Conservation (phyloP, 2,329 filamentous ascomycete species). For the Trichoderma sp. region DNA sequence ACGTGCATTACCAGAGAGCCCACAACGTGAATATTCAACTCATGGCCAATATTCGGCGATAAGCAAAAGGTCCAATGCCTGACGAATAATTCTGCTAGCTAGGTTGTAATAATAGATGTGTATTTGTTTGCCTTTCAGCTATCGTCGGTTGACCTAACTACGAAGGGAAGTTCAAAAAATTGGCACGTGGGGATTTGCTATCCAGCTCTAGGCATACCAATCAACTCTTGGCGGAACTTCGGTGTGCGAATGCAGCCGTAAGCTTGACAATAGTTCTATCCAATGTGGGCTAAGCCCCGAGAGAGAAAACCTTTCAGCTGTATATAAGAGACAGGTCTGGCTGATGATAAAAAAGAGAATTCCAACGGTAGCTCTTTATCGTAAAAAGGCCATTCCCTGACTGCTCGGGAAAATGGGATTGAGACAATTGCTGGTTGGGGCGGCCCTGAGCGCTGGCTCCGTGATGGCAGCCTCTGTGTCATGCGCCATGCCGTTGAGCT, state of each 20-base stretch:
- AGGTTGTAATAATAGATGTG: neutral
- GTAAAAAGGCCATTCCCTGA: neutral
- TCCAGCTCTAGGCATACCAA: neutral
- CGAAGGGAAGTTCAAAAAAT: neutral
- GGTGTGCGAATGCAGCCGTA: neutral
- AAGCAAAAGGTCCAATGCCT: neutral
- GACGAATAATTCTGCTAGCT: neutral
- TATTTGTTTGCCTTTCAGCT: neutral
- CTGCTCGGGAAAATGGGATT: neutral
- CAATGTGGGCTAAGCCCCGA: neutral
- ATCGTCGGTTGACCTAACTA: neutral
- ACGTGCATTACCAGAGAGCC: neutral
- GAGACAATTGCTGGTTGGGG: neutral
- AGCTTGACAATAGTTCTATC: neutral
- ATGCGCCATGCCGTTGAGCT: conserved; percentile 51
- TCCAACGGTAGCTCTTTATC: neutral
- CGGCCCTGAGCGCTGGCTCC: neutral
- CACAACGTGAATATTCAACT: neutral
- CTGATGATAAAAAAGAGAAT: neutral
- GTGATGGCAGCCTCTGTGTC: conserved; percentile 19
- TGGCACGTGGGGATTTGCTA: neutral
- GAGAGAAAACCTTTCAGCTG: neutral
- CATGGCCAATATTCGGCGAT: neutral
- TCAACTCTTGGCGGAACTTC: neutral
- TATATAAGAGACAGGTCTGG: neutral